phyloP scores from a whole-genome alignment of 1,284 basidiomycete species.

The Malassezia globosa region DNA sequence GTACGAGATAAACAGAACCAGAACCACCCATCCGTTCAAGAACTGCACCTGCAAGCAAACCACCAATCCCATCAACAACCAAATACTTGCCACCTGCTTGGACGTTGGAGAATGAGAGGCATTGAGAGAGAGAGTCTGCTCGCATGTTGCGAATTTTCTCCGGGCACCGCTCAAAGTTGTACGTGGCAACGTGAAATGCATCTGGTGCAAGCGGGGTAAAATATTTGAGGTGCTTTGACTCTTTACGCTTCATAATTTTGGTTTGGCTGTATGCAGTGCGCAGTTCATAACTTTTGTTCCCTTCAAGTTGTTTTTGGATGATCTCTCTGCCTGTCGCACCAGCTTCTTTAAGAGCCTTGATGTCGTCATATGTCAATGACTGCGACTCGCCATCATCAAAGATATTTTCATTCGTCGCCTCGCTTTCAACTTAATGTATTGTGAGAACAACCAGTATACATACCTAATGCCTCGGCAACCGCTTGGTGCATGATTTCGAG shows the following conservation, averaged over 20 bases:
- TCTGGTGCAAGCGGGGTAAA: constrained; percentile 84
- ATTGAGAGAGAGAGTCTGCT: constrained; percentile 75
- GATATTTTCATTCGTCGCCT: constrained; percentile 47
- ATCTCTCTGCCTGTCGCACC: constrained; percentile 41
- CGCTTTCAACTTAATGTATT: constrained; percentile 36
- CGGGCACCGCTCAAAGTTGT: constrained; percentile 61
- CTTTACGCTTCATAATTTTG: constrained; percentile 41
- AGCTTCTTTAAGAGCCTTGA: constrained; percentile 40
- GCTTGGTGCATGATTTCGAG: constrained; percentile 25
- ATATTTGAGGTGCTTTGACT: constrained; percentile 61
- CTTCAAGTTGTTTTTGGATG: constrained; percentile 34
- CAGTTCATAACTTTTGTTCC: constrained; percentile 30
- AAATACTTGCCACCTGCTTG: constrained; percentile 75
- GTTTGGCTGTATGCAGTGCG: constrained; percentile 40
- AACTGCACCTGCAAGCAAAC: constrained; percentile 70
- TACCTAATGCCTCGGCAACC: constrained; percentile 25
- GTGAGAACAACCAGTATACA: constrained; percentile 12
- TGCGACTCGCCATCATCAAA: constrained; percentile 42
- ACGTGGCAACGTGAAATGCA: constrained; percentile 72
- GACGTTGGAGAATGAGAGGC: constrained; percentile 71
- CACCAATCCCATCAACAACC: constrained; percentile 78
- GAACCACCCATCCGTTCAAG: constrained; percentile 58
- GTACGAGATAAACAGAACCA: constrained; percentile 62
- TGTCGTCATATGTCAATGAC: constrained; percentile 41
- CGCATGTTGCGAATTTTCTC: constrained; percentile 72